A percentile compares a stretch with the other conserved stretches of the same genome.
Evolutionary conservation across 805 yeast genomes (phyloP).

Genomic region (Monosporozyma yasuniensis): DNA sequence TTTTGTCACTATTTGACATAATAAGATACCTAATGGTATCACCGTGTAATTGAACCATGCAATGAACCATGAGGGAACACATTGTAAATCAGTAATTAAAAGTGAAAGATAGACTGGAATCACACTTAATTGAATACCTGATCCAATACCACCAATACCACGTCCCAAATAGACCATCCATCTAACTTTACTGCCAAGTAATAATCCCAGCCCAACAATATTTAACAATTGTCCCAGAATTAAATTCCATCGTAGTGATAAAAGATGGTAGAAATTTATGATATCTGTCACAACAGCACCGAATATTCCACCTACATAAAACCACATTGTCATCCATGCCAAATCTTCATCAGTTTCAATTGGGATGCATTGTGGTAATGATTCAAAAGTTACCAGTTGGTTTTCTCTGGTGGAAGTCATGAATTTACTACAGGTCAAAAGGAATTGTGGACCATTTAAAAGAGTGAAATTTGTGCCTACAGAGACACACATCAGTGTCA

Average conservation of each 20-base stretch:
- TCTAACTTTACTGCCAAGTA: neutral
- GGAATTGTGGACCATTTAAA: slow-evolving; percentile 27
- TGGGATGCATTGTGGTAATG: slow-evolving; percentile 45
- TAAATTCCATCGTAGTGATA: neutral
- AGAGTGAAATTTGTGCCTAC: slow-evolving; percentile 70
- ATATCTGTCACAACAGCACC: slow-evolving; percentile 39
- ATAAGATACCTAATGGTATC: slow-evolving; percentile 53
- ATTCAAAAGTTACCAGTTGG: slow-evolving; percentile 27
- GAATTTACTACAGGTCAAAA: slow-evolving; percentile 43
- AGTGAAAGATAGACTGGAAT: slow-evolving; percentile 47
- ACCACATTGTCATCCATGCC: slow-evolving; percentile 59
- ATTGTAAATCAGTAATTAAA: neutral
- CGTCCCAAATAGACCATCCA: slow-evolving; percentile 39
- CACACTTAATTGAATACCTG: slow-evolving; percentile 72
- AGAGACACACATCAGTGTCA: neutral
- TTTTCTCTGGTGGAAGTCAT: neutral
- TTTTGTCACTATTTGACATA: slow-evolving; percentile 58
- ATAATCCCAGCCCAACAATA: neutral
- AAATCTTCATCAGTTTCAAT: slow-evolving; percentile 54
- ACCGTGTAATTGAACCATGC: neutral
- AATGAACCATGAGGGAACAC: neutral
- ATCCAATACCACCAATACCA: slow-evolving; percentile 65
- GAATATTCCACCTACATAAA: slow-evolving; percentile 74
- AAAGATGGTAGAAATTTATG: slow-evolving; percentile 1
- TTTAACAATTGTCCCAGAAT: neutral